These are phyloP conservation scores for Ogataea saltuana DNA, from an alignment of 805 yeast species.

Conservation along the genomic window DNA sequence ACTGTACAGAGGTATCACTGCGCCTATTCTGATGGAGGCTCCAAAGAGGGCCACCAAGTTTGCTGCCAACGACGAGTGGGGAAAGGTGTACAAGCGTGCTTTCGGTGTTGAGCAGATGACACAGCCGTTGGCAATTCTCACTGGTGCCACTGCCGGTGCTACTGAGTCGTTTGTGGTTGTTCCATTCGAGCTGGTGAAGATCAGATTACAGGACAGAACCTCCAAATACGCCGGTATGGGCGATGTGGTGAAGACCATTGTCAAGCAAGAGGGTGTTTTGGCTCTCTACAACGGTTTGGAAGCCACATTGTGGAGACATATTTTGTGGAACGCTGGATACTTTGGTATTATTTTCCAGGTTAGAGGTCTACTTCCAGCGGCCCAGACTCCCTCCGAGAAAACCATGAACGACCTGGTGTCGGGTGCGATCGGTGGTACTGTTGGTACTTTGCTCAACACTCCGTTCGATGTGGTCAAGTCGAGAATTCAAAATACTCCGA, in stretches of 20 bases:
- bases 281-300: conserved; percentile 93
- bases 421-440: conserved; percentile 95
- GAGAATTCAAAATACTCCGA: conserved; percentile 79
- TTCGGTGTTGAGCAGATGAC: conserved; percentile 72
- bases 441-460: conserved; percentile 92
- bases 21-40: conserved; percentile 98
- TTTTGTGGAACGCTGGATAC: conserved; percentile 97
- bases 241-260: conserved; percentile 74
- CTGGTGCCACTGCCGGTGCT: conserved; percentile 99
- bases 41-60: conserved; percentile 99
- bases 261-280: conserved; percentile 72
- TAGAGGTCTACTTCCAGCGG: conserved; percentile 74
- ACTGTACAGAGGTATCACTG: conserved; percentile 89
- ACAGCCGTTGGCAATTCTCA: conserved; percentile 81
- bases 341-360: conserved; percentile 93
- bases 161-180: conserved; percentile 95
- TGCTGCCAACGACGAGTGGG: conserved; percentile 98
- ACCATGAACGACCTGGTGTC: conserved; percentile 85
- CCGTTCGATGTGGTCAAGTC: conserved; percentile 98
- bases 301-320: conserved; percentile 96
- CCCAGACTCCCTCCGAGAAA: conserved; percentile 68
- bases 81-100: conserved; percentile 69
- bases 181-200: conserved; percentile 95
- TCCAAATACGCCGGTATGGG: conserved; percentile 81
- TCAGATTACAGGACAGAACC: conserved; percentile 86